Evolutionary conservation across 2,329 filamentous ascomycete species (phyloP), one percentile per base, ranked within the genome.

Genomic region (Botrytis fragariae): DNA sequence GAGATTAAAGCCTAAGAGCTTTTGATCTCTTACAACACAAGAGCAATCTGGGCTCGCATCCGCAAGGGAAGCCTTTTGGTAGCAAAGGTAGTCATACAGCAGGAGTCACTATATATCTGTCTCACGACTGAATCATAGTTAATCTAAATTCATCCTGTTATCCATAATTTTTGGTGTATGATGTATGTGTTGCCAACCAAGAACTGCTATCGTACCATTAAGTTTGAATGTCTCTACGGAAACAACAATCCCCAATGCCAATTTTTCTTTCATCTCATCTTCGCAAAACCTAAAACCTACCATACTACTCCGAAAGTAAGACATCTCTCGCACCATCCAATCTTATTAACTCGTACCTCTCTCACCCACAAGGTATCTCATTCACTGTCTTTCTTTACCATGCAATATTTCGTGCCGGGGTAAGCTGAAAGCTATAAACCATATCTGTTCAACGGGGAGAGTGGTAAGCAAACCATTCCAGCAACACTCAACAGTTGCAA

Each of bases 1-100:
- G 25, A 29, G 35, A n/a, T 48, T 39, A 10, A 62, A 35, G n/a
- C n/a, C 48, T 22, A 69, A 25, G 18, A 51, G n/a, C 39, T 42
- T 42, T 22, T 44, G 37, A n/a, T 42, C 48, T 69, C 7, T 32
- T 4, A 35, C 60, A 42, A 29, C 29, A 32, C 60, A 63, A 35
- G 69, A 35, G 44, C n/a, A 57, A 57, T 54, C 29, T 54, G 37
- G 39, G n/a, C 61, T 67, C 37, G 44, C 37, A 57, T 57, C 70
- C 70, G 70, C 10, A 72, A 72, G 70, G 70, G 70, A 37, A 67
- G 35, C 22, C 70, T 63, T 71, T 72, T 72, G 70, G 70, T 67
- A 72, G 70, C 70, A 72, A 72, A 72, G 70, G 70, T 63, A 39
- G 42, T 61, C 63, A 64, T 69, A 22, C 20, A 44, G 37, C 18